These are phyloP conservation scores for Lobosporangium transversale DNA, from an alignment of 192 early-diverging fungal genomes.

Conservation along the genomic window DNA sequence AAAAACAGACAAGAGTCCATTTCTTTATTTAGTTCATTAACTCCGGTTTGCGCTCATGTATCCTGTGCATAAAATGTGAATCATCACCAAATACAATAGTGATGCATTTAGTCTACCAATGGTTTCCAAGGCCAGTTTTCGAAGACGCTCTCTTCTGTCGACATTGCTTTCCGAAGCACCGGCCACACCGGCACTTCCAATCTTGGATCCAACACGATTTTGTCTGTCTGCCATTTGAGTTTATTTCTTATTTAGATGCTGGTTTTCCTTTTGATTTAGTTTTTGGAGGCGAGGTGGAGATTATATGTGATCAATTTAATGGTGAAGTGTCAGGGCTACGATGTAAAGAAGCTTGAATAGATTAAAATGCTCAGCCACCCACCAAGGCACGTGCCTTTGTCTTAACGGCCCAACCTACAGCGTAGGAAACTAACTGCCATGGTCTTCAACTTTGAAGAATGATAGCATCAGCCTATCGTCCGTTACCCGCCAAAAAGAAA, in stretches of 20 bases:
- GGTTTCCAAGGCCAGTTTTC: conserved; percentile 93
- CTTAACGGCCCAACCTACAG: too few relatives aligned
- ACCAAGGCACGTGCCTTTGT: not conserved
- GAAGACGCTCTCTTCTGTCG: conserved; percentile 92
- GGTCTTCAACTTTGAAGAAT: too few relatives aligned
- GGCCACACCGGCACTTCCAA: conserved; percentile 88
- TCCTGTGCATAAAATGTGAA: not conserved
- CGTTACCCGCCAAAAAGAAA: not conserved
- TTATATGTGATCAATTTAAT: not conserved
- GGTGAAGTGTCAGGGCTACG: not conserved
- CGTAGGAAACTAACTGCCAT: too few relatives aligned
- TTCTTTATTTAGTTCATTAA: too few relatives aligned
- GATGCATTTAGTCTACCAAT: conserved; percentile 74
- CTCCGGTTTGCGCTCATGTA: too few relatives aligned
- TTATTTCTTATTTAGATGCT: too few relatives aligned
- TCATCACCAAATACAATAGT: not conserved
- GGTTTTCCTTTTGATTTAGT: not conserved
- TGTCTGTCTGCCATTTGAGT: conserved; percentile 55
- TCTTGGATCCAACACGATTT: conserved; percentile 93
- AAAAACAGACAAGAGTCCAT: not conserved
- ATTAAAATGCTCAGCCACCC: not conserved
- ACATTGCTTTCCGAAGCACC: conserved; percentile 87
- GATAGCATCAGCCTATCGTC: not conserved
- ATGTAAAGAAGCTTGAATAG: not conserved
- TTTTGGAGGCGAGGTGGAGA: not conserved